Conservation (phyloP, 371 early-diverging fungal species). For the Batkoa obscura region DNA sequence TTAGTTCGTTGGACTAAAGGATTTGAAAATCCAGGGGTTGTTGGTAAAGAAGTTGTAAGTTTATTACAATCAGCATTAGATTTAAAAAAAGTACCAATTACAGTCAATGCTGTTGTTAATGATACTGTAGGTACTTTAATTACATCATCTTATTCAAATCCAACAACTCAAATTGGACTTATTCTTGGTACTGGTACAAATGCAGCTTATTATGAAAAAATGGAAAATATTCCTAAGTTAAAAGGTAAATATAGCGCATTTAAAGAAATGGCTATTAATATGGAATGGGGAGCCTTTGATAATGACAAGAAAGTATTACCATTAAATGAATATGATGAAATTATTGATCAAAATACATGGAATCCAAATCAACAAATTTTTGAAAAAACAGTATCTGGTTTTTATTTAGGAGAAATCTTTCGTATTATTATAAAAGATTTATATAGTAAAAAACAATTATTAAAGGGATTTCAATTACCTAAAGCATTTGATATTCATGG, state of each 20-base stretch:
- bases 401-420: constrained; percentile 86
- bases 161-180: constrained; percentile 64
- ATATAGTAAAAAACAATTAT: constrained; percentile 33
- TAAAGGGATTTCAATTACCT: constrained; percentile 44
- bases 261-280: constrained; percentile 77
- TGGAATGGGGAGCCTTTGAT: constrained; percentile 84
- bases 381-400: constrained; percentile 89
- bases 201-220: constrained; percentile 78
- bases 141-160: constrained; percentile 63
- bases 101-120: constrained; percentile 79
- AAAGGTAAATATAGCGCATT: constrained; percentile 13
- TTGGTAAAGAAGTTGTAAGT: constrained; percentile 71
- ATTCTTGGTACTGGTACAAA: constrained; percentile 95
- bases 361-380: constrained; percentile 68
- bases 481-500: constrained; percentile 40
- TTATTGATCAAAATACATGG: constrained; percentile 57
- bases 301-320: constrained; percentile 60
- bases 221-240: constrained; percentile 43
- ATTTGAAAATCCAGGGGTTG: constrained; percentile 53
- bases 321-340: constrained; percentile 61
- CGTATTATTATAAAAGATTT: constrained; percentile 47
- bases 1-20: constrained; percentile 89
- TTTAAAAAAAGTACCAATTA: constrained; percentile 45
- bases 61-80: constrained; percentile 68
- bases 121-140: constrained; percentile 90